phyloP scores from a whole-genome alignment of 2,329 filamentous ascomycete species.

The Aspergillus brasiliensis region DNA sequence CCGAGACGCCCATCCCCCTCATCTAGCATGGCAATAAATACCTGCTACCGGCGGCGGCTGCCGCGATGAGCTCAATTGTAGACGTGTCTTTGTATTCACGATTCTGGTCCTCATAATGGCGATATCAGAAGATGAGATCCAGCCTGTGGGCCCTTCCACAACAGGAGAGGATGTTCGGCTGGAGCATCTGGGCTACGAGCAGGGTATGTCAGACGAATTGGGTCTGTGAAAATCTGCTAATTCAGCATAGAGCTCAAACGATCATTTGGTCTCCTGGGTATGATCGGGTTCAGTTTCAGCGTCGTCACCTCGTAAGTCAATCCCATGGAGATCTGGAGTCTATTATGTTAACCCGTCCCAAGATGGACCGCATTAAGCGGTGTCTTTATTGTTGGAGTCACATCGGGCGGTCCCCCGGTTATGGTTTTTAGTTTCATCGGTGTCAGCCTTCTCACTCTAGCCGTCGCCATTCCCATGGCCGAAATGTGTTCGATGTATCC shows the following conservation, averaged over 20 bases:
- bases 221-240: not conserved
- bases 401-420: conserved; percentile 59
- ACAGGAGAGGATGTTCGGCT: conserved; percentile 38
- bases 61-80: not conserved
- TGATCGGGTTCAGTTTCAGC: conserved; percentile 62
- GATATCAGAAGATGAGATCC: conserved; percentile 27
- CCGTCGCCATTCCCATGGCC: conserved; percentile 61
- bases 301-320: conserved; percentile 54
- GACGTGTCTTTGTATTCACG: not conserved
- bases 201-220: conserved; percentile 27
- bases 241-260: conserved; percentile 56
- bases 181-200: conserved; percentile 44
- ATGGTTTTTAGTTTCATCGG: conserved; percentile 62
- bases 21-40: not conserved
- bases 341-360: not conserved
- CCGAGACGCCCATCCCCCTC: not conserved
- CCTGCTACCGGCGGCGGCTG: not conserved
- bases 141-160: conserved; percentile 24
- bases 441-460: conserved; percentile 53
- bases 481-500: conserved; percentile 62
- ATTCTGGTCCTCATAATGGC: not conserved
- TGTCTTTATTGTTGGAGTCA: conserved; percentile 58
- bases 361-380: conserved; percentile 60
- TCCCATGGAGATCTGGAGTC: not conserved
- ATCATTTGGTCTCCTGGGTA: conserved; percentile 57